A percentile compares a stretch with the other conserved stretches of the same genome.
phyloP scores from a whole-genome alignment of 2,329 filamentous ascomycete species.

The Fusarium nodosum region DNA sequence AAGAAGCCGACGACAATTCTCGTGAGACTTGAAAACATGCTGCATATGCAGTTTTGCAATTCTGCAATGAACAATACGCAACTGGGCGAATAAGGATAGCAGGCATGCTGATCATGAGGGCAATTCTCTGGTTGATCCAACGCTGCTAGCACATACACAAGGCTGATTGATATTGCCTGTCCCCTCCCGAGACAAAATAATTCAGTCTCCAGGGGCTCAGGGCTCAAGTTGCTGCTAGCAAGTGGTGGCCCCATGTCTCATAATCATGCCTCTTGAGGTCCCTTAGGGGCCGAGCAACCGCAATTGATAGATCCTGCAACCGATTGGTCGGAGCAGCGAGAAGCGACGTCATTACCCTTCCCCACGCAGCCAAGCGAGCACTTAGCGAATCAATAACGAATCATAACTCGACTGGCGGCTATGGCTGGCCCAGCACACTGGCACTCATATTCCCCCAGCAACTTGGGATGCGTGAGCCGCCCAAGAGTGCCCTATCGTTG shows the following conservation, averaged over 20 bases:
- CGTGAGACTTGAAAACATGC: constrained; percentile 6
- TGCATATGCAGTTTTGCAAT: constrained; percentile 7
- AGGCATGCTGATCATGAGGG: constrained; percentile 7
- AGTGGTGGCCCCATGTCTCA: constrained; percentile 48
- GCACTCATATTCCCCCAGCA: constrained; percentile 37
- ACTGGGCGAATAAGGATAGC: not conserved
- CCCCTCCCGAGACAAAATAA: constrained; percentile 36
- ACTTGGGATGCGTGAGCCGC: constrained; percentile 31
- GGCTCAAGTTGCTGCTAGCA: constrained; percentile 30
- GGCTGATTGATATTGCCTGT: constrained; percentile 29
- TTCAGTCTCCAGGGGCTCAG: constrained; percentile 34
- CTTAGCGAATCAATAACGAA: constrained; percentile 38
- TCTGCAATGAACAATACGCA: not conserved
- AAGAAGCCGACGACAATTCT: not conserved
- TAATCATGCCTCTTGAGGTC: constrained; percentile 46
- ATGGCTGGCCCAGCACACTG: constrained; percentile 48
- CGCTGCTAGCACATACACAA: constrained; percentile 26
- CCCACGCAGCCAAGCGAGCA: constrained; percentile 41
- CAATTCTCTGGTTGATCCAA: not conserved
- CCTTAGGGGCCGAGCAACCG: constrained; percentile 44
- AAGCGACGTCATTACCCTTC: constrained; percentile 48
- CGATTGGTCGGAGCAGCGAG: constrained; percentile 43
- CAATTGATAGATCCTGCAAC: constrained; percentile 38
- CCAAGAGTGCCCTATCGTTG: constrained; percentile 24
- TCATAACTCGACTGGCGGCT: constrained; percentile 42